Conservation (phyloP, 1,139 yeast genomes). For the Blastobotrys ciferrii region DNA sequence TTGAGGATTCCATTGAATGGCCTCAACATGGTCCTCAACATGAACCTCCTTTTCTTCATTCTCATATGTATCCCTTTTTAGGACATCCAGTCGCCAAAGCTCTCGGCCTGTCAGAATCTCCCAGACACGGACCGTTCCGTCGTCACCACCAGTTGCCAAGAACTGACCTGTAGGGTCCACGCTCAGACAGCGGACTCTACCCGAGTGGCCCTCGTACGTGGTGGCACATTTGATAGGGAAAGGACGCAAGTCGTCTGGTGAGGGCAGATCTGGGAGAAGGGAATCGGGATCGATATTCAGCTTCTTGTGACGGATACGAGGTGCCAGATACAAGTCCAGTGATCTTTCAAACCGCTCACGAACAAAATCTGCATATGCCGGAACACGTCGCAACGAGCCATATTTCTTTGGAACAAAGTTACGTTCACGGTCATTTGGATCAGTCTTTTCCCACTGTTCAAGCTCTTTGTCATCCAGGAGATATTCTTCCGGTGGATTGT, state of each 20-base stretch:
- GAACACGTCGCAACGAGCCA: slow-evolving; percentile 81
- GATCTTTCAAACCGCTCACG: slow-evolving; percentile 94
- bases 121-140: slow-evolving; percentile 94
- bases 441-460: slow-evolving; percentile 66
- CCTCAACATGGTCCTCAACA: slow-evolving; percentile 72
- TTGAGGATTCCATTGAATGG: slow-evolving; percentile 86
- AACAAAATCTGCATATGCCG: slow-evolving; percentile 82
- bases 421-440: slow-evolving; percentile 74
- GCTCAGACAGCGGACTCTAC: slow-evolving; percentile 75
- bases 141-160: slow-evolving; percentile 98
- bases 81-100: slow-evolving; percentile 62
- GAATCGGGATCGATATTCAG: slow-evolving; percentile 95
- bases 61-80: slow-evolving; percentile 39
- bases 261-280: slow-evolving; percentile 91
- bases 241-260: slow-evolving; percentile 96
- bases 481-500: slow-evolving; percentile 97
- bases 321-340: slow-evolving; percentile 90
- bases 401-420: slow-evolving; percentile 83
- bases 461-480: slow-evolving; percentile 75
- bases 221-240: slow-evolving; percentile 94
- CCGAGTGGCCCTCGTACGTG: slow-evolving; percentile 76
- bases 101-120: slow-evolving; percentile 94
- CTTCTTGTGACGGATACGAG: slow-evolving; percentile 89
- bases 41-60: slow-evolving; percentile 46
- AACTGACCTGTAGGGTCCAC: slow-evolving; percentile 90